Percentiles rank a stretch among this genome's conserved stretches.
These are phyloP conservation scores for Lactarius indigo DNA, from an alignment of 768 basidiomycete genomes.

Conservation along the genomic window DNA sequence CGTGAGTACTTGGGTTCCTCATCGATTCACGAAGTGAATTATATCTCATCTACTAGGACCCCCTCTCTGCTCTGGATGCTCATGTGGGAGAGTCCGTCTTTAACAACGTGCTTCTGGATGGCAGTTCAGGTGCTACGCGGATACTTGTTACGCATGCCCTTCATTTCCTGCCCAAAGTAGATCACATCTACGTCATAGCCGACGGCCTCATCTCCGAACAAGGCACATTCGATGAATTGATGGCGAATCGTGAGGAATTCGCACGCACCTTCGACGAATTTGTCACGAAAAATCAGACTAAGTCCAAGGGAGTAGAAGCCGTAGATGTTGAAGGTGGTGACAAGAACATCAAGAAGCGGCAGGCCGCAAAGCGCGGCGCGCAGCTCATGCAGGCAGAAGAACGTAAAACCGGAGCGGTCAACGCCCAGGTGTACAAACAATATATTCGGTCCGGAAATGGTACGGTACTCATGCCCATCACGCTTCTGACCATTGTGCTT, in stretches of 20 bases:
- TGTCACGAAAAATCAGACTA: constrained; percentile 53
- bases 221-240: constrained; percentile 74
- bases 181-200: constrained; percentile 77
- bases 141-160: constrained; percentile 90
- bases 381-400: constrained; percentile 83
- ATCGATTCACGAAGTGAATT: neutral
- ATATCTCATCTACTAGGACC: constrained; percentile 50
- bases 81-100: constrained; percentile 89
- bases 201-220: constrained; percentile 77
- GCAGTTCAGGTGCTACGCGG: constrained; percentile 65
- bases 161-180: constrained; percentile 84
- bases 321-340: constrained; percentile 36
- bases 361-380: constrained; percentile 41
- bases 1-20: constrained; percentile 30
- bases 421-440: constrained; percentile 47
- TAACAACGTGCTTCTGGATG: constrained; percentile 72
- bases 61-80: constrained; percentile 84
- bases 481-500: constrained; percentile 57
- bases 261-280: constrained; percentile 49
- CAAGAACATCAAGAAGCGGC: constrained; percentile 37
- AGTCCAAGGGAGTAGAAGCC: constrained; percentile 42
- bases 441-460: constrained; percentile 75
- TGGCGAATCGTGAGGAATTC: constrained; percentile 62
- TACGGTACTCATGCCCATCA: constrained; percentile 55
- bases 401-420: constrained; percentile 71